phyloP scores from a whole-genome alignment of 176 grass and related monocot species.

The Oryza officinalis region DNA sequence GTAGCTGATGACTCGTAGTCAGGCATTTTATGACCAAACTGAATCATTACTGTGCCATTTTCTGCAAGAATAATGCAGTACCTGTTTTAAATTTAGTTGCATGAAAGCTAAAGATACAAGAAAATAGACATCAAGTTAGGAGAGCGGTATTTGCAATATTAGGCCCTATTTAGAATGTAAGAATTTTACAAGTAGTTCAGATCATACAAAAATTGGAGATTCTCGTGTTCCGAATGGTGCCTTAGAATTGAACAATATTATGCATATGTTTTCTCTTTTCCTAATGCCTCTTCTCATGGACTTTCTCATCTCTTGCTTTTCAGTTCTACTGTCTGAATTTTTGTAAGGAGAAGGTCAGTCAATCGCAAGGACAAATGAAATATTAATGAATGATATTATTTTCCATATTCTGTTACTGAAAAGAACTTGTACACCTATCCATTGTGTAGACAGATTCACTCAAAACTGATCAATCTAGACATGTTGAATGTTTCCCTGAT shows the following conservation, averaged over 20 bases:
- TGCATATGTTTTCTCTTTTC: slow-evolving; percentile 34
- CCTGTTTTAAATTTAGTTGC: slow-evolving; percentile 4
- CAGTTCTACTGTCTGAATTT: slow-evolving; percentile 47
- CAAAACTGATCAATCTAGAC: neutral
- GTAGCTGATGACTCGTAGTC: slow-evolving; percentile 55
- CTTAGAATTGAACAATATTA: slow-evolving; percentile 23
- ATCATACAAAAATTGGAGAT: neutral
- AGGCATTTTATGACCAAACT: slow-evolving; percentile 63
- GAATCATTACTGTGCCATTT: slow-evolving; percentile 57
- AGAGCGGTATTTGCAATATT: neutral
- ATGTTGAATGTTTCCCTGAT: neutral
- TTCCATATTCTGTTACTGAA: neutral
- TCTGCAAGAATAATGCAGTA: slow-evolving; percentile 30
- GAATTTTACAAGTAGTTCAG: neutral
- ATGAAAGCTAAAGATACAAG: neutral
- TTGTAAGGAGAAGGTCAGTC: slow-evolving; percentile 34
- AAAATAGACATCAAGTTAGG: neutral
- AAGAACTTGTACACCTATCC: neutral
- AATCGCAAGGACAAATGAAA: neutral
- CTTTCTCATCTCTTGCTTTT: slow-evolving; percentile 38
- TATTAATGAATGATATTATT: neutral
- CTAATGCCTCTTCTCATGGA: slow-evolving; percentile 46
- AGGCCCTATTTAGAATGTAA: neutral
- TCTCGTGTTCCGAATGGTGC: neutral
- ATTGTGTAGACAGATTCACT: neutral